Conservation (phyloP, 1,139 yeast genomes). For the Zygosaccharomyces sapae region DNA sequence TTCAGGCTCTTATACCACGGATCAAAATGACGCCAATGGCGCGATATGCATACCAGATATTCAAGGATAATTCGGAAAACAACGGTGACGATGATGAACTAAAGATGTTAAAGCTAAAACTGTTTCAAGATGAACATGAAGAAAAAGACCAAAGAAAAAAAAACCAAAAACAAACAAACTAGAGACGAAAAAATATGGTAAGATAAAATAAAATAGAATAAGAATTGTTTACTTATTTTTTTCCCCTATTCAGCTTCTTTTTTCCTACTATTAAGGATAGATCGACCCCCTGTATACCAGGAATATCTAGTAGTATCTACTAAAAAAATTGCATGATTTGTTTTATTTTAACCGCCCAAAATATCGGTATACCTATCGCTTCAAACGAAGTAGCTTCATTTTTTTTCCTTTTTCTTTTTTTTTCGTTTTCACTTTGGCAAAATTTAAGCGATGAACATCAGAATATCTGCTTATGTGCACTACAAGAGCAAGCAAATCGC, state of each 20-base stretch:
- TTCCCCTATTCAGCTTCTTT: no score
- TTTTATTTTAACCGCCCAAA: no score
- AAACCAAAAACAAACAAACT: neutral
- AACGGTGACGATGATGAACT: neutral
- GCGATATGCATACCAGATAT: conserved; percentile 17
- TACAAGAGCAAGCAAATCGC: neutral
- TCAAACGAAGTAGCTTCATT: neutral
- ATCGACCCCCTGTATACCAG: neutral
- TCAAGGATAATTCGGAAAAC: neutral
- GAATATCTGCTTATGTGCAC: no score
- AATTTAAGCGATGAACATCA: neutral
- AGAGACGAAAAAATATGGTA: neutral
- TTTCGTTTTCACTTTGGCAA: neutral
- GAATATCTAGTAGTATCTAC: neutral
- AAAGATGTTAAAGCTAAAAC: neutral
- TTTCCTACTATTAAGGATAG: neutral
- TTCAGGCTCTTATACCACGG: conserved; percentile 9
- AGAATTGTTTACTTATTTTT: no score
- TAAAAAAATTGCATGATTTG: neutral
- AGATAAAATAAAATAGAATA: no score
- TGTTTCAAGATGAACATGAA: neutral
- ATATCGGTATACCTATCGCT: neutral
- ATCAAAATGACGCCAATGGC: conserved; percentile 16
- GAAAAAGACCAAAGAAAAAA: neutral
- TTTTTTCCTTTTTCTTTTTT: no score